phyloP scores from a whole-genome alignment of 1,139 yeast genomes.

The Sugiyamaella neomexicana region DNA sequence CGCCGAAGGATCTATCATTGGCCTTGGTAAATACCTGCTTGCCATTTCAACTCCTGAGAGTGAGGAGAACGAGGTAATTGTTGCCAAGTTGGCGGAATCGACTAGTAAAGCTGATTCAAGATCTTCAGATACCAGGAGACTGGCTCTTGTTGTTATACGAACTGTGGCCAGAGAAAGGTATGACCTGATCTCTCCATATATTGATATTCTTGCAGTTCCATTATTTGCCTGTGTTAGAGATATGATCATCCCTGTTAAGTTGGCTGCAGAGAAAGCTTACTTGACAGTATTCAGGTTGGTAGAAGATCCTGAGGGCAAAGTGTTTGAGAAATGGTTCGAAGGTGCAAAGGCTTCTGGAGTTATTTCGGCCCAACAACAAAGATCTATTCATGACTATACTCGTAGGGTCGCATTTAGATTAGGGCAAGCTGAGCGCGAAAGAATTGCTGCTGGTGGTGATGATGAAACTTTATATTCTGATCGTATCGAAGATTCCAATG shows the following conservation, averaged over 20 bases:
- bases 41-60: conserved; percentile 25
- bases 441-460: conserved; percentile 89
- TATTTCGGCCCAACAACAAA: conserved; percentile 48
- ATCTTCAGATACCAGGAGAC: conserved; percentile 78
- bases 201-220: conserved; percentile 64
- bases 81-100: conserved; percentile 46
- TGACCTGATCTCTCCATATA: conserved; percentile 51
- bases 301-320: conserved; percentile 59
- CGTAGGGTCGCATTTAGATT: conserved; percentile 82
- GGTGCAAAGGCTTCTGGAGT: conserved; percentile 25
- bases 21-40: conserved; percentile 77
- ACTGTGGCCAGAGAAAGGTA: conserved; percentile 68
- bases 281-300: conserved; percentile 70
- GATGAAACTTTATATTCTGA: conserved; percentile 83
- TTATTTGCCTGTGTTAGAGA: conserved; percentile 85
- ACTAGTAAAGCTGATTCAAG: conserved; percentile 56
- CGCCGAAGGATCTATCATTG: conserved; percentile 77
- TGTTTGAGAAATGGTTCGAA: conserved; percentile 62
- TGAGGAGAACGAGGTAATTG: conserved; percentile 25
- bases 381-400: conserved; percentile 85
- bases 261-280: conserved; percentile 93
- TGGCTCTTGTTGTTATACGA: conserved; percentile 72
- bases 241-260: conserved; percentile 79
- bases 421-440: conserved; percentile 81
- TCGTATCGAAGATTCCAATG: conserved; percentile 79